A percentile compares a stretch with the other conserved stretches of the same genome.
Conservation (phyloP, 805 yeast genomes). For the Ogataea pini region DNA sequence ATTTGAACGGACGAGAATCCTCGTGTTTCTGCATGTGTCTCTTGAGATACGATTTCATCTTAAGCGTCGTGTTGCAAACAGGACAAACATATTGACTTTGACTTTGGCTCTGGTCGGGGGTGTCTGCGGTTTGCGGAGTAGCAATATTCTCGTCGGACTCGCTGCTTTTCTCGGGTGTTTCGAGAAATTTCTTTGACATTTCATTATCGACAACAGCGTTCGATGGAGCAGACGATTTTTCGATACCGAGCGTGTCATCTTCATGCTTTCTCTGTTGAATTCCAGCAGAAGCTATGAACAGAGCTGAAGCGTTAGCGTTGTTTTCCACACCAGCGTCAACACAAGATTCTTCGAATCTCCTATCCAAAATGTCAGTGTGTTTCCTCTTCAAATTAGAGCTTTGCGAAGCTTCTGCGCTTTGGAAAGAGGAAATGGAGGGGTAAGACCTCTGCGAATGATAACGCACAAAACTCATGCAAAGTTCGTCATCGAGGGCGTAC, state of each 20-base stretch:
- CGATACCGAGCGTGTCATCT: too few relatives aligned
- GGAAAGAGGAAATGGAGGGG: constrained; percentile 1
- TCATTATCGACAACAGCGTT: too few relatives aligned
- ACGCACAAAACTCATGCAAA: constrained; percentile 18
- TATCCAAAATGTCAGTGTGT: neutral
- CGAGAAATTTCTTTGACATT: too few relatives aligned
- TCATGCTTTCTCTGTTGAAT: too few relatives aligned
- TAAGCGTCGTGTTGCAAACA: constrained; percentile 49
- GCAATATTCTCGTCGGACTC: too few relatives aligned
- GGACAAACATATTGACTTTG: constrained; percentile 41
- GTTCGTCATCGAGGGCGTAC: constrained; percentile 29
- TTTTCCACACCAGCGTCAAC: too few relatives aligned
- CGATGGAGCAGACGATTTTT: too few relatives aligned
- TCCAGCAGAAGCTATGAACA: too few relatives aligned
- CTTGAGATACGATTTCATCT: constrained; percentile 54
- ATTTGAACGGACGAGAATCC: constrained; percentile 49
- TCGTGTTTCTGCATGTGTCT: constrained; percentile 57
- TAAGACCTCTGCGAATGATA: neutral
- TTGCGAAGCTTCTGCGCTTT: constrained; percentile 6
- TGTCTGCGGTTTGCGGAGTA: neutral
- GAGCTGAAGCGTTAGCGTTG: too few relatives aligned
- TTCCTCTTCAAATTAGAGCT: constrained; percentile 12
- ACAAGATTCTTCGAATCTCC: too few relatives aligned
- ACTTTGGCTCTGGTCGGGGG: too few relatives aligned
- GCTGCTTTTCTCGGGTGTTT: too few relatives aligned